Evolutionary conservation across 2,329 filamentous ascomycete genomes (phyloP).

Genomic region (Monilinia fructicola): DNA sequence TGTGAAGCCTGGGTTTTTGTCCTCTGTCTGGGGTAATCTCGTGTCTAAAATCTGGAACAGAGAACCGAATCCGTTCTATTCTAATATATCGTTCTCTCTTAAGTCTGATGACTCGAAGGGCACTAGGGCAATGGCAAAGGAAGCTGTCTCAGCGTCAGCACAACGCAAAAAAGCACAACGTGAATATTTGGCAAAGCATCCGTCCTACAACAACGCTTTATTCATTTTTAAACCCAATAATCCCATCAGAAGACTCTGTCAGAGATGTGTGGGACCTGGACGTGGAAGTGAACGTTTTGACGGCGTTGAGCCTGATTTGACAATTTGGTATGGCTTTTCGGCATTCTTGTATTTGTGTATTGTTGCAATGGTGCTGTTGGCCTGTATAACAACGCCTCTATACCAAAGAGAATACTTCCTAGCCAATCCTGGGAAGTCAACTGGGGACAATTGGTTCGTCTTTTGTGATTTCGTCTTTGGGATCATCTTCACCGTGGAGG

Average conservation of each 20-base stretch:
- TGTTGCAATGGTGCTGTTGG: slow-evolving; percentile 95
- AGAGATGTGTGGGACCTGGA: slow-evolving; percentile 86
- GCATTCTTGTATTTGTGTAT: slow-evolving; percentile 92
- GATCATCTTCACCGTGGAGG: slow-evolving; percentile 80
- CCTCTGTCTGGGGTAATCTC: slow-evolving; percentile 61
- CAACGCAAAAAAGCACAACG: slow-evolving; percentile 83
- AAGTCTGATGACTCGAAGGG: slow-evolving; percentile 76
- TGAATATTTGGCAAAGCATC: slow-evolving; percentile 83
- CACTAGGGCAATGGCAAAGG: slow-evolving; percentile 82
- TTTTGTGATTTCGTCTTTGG: slow-evolving; percentile 93
- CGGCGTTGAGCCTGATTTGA: slow-evolving; percentile 83
- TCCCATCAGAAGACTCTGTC: slow-evolving; percentile 76
- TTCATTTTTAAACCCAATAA: slow-evolving; percentile 82
- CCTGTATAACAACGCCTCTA: slow-evolving; percentile 89
- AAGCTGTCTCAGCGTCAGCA: slow-evolving; percentile 81
- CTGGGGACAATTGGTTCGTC: slow-evolving; percentile 82
- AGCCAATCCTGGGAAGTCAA: slow-evolving; percentile 53
- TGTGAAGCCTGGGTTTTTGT: slow-evolving; percentile 58
- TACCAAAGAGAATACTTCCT: slow-evolving; percentile 86
- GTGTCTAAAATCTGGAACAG: slow-evolving; percentile 56
- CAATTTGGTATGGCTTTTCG: slow-evolving; percentile 90
- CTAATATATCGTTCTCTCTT: slow-evolving; percentile 65
- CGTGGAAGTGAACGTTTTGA: slow-evolving; percentile 84
- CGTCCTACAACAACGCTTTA: slow-evolving; percentile 87
- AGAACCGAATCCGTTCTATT: slow-evolving; percentile 95